Base-by-base conservation (phyloP, 306 rosid species). In the Elaeagnus macrophylla region DNA sequence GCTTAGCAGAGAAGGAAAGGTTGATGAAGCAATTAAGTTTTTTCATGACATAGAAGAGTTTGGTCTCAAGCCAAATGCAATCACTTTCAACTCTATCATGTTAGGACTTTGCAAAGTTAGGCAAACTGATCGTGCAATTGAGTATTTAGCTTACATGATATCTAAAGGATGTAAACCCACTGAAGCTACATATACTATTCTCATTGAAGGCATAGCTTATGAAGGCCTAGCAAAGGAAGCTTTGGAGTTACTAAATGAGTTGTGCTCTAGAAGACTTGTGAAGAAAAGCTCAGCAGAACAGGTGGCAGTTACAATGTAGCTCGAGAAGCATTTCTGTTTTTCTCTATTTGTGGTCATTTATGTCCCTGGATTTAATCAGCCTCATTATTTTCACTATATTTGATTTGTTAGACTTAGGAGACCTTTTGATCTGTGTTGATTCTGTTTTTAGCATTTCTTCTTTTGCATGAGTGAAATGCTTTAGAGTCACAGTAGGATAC, bases 141-240 rank as follows among this genome's bases (percentile, higher is more conserved):
- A 91, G 76, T 83, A 84, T 61, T 71, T 91, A 58, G 82, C 76
- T 9, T 51, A 68, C 60, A 87, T 91, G 99, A 70, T 91, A 54
- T 69, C 73, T 1, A 77, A 69, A 59, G 96, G 85, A 57, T 91
- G 95, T 62, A 80, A 75, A 53, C 99, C 99, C 37, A 80, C 94
- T 10, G 99, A 91, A 80, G 78, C 76, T 57, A 80, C 99, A 1
- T 91, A 91, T 66, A 82, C 91, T 37, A 82, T 84, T 77, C 99
- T 91, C 53, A 77, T 91, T 42, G 94, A 82, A 75, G 96, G 96
- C 73, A 69, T 91, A 59, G 95, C 99, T 10, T 68, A 71, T 61
- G 96, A 93, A 77, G 99, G 99, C 38, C 70, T 93, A 1, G 85
- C 83, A 9, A 80, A 78, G 67, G 96, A 93, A 53, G 99, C 96